phyloP scores from a whole-genome alignment of 225 moss, liverwort and hornwort genomes.

The Sphagnum tenellum region DNA sequence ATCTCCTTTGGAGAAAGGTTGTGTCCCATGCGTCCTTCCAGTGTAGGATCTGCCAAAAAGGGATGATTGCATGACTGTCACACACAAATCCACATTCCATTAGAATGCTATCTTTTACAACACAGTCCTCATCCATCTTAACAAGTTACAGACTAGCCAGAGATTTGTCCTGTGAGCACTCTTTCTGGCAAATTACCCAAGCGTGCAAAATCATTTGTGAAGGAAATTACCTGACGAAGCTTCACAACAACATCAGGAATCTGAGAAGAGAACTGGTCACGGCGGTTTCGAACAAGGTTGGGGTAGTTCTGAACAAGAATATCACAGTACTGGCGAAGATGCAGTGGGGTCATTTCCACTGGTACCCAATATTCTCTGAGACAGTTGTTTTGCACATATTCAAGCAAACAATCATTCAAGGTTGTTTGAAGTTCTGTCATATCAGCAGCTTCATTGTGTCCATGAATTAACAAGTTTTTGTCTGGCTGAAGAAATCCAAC shows the following conservation, averaged over 20 bases:
- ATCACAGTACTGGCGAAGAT: slow-evolving; percentile 47
- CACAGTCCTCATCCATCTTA: too few relatives aligned
- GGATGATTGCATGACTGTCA: slow-evolving; percentile 57
- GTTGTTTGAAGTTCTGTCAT: slow-evolving; percentile 33
- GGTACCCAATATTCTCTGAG: slow-evolving; percentile 56
- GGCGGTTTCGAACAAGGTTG: slow-evolving; percentile 37
- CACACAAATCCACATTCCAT: too few relatives aligned
- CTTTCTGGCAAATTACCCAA: too few relatives aligned
- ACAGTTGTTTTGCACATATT: slow-evolving; percentile 39
- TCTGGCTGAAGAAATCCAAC: slow-evolving; percentile 36
- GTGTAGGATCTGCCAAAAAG: slow-evolving; percentile 32
- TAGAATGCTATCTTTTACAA: too few relatives aligned
- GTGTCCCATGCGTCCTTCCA: slow-evolving; percentile 26
- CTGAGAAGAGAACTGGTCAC: slow-evolving; percentile 17
- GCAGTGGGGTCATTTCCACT: slow-evolving; percentile 46
- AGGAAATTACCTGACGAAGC: slow-evolving; percentile 36
- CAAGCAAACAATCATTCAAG: slow-evolving; percentile 30
- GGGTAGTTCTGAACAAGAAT: slow-evolving; percentile 46
- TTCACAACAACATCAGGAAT: slow-evolving; percentile 47
- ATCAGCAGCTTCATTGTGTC: slow-evolving; percentile 29
- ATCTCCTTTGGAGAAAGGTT: slow-evolving; percentile 22
- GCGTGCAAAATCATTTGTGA: too few relatives aligned
- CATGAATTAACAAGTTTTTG: slow-evolving; percentile 2
- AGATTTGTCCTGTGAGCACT: too few relatives aligned
- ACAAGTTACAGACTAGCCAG: too few relatives aligned